Evolutionary conservation across 768 basidiomycete species (phyloP).

Genomic region (Kondoa malvinella): DNA sequence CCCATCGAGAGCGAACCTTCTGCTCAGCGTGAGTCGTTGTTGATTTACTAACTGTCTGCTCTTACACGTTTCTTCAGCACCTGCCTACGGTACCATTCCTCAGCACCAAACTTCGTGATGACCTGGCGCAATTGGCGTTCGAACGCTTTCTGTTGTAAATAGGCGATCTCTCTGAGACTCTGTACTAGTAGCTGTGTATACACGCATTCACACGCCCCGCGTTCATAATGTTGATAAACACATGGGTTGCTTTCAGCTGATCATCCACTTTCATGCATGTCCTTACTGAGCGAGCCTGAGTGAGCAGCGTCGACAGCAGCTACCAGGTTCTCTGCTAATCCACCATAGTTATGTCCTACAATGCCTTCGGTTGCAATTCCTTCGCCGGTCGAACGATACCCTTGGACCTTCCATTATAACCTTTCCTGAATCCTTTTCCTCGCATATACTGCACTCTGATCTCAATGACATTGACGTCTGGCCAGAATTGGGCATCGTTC

Average conservation of each 20-base stretch:
- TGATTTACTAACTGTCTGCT: not conserved
- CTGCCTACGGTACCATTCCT: not conserved
- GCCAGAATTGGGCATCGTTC: conserved; percentile 1
- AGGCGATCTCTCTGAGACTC: not conserved
- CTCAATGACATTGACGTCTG: not conserved
- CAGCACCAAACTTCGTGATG: too few species aligned
- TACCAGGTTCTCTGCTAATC: not conserved
- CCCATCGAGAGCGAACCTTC: not conserved
- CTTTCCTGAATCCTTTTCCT: conserved; percentile 5
- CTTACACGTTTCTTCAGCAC: not conserved
- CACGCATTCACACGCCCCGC: not conserved
- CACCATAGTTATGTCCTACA: conserved; percentile 1
- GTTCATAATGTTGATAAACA: not conserved
- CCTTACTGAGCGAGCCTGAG: not conserved
- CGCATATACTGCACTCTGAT: conserved; percentile 1
- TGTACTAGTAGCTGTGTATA: not conserved
- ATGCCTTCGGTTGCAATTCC: conserved; percentile 4
- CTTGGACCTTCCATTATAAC: not conserved
- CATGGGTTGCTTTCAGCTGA: too few species aligned
- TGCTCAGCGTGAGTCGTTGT: not conserved
- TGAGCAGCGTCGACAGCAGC: not conserved
- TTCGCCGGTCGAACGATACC: not conserved
- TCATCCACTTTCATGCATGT: not conserved
- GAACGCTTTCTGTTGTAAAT: not conserved
- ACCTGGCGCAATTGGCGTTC: not conserved